Evolutionary conservation across 2,329 filamentous ascomycete genomes (phyloP).

Genomic region (Pyrenochaeta sp.): DNA sequence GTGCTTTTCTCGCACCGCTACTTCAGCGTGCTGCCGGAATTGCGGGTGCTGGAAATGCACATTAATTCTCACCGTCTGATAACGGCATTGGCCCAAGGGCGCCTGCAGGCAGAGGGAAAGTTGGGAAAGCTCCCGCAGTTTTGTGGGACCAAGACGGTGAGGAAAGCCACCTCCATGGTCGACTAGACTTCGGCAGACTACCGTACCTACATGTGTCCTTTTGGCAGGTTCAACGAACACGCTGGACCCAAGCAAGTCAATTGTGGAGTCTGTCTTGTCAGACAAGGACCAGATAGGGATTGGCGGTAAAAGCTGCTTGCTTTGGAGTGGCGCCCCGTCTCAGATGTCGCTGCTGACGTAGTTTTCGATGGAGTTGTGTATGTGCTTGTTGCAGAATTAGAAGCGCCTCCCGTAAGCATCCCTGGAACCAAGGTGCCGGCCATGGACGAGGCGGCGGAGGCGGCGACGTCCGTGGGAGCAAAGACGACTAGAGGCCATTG

Average conservation of each 20-base stretch:
- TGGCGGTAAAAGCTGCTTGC: constrained; percentile 16
- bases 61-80: constrained; percentile 37
- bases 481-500: constrained; percentile 20
- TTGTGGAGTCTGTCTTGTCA: constrained; percentile 2
- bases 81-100: constrained; percentile 8
- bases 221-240: too few species aligned
- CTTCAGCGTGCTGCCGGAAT: constrained; percentile 6
- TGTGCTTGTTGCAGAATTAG: constrained; percentile 27
- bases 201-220: too few species aligned
- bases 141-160: constrained; percentile 6
- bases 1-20: background rate
- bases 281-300: constrained; percentile 25
- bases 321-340: constrained; percentile 5
- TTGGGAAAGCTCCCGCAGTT: constrained; percentile 3
- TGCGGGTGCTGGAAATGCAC: constrained; percentile 7
- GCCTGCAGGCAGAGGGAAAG: background rate
- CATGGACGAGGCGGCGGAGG: constrained; percentile 17
- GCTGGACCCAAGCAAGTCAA: background rate
- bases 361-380: constrained; percentile 17
- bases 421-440: constrained; percentile 12
- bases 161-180: background rate
- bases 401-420: constrained; percentile 22
- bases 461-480: constrained; percentile 16
- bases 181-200: background rate
- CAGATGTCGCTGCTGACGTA: constrained; percentile 28